Base-by-base conservation (phyloP, 208 protist species). In the Leishmania tropica region DNA sequence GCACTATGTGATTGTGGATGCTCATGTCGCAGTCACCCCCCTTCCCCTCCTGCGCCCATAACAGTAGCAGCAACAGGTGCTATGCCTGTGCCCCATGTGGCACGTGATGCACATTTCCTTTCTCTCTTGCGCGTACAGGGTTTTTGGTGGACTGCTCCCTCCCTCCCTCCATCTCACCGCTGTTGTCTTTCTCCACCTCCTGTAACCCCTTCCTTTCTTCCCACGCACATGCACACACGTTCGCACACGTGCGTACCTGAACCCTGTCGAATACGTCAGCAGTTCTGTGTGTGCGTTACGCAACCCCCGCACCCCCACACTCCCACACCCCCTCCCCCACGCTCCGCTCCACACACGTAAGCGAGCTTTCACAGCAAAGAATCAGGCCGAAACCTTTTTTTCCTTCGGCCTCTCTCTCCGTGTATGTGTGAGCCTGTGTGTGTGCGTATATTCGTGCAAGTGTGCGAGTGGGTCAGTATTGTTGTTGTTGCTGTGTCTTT, bases 221-320 rank as follows among this genome's bases (percentile, higher is more conserved):
- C 24, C 47, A 83, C 60, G 83, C 78, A 83, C 56, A 78, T 47
- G n/a, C 17, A 74, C 60, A 77, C 45, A 58, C 76, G 48, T 28
- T 24, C 51, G 42, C 37, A 84, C 51, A 70, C 53, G 28, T 83
- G 31, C 31, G 17, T 42, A 68, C 17, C 17, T 68, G 17, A 78
- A 81, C 31, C 21, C 48, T 60, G 54, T 58, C 37, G n/a, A 71
- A 60, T 24, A 76, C 17, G 28, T 7, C 31, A 76, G 51, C 45
- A 74, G 37, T 60, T 60, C 47, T 15, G 24, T 81, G 42, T 81
- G 28, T 42, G 73, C 45, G 37, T 80, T 75, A 72, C 76, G 53
- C 37, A 56, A 31, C 45, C 71, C 47, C 56, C 19, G 13, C 40
- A 31, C 67, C 35, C 2, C 17, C 45, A 75, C 42, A 42, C 40